Conservation (phyloP, 2,329 filamentous ascomycete species). For the Calonectria pauciramosa region DNA sequence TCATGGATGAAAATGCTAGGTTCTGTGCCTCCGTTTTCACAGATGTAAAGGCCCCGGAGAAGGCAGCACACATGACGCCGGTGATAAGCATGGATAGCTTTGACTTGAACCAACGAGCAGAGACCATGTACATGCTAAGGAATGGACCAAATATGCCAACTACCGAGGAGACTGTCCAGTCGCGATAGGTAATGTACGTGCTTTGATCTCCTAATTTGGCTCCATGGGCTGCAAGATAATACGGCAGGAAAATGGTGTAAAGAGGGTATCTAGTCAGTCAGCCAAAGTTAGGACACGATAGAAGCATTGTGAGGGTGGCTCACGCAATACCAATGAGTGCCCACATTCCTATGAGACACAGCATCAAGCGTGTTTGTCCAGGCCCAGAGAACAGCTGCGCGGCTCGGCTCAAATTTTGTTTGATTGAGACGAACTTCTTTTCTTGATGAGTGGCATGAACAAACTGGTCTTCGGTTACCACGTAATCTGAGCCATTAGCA, state of each 20-base stretch:
- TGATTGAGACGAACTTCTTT: neutral
- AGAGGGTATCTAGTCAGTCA: constrained; percentile 52
- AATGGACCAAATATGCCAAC: constrained; percentile 55
- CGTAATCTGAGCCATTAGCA: constrained; percentile 33
- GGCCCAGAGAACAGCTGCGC: constrained; percentile 17
- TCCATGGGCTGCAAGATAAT: constrained; percentile 56
- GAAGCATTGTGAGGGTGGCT: neutral
- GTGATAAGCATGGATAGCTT: constrained; percentile 29
- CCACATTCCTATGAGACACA: constrained; percentile 53
- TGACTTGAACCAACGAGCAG: constrained; percentile 40
- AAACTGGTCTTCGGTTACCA: constrained; percentile 8
- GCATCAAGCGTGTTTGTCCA: constrained; percentile 17
- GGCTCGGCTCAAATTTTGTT: constrained; percentile 12
- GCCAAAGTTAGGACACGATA: neutral
- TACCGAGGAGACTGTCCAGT: constrained; percentile 51
- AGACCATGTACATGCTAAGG: constrained; percentile 52
- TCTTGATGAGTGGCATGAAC: neutral
- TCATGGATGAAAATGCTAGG: constrained; percentile 42
- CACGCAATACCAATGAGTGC: constrained; percentile 56
- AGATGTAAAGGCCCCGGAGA: constrained; percentile 38
- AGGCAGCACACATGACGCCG: constrained; percentile 33
- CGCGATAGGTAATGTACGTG: constrained; percentile 47
- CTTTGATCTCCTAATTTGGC: constrained; percentile 40
- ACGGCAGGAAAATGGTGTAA: constrained; percentile 60
- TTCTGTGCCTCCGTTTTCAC: constrained; percentile 36